Conservation (phyloP, 345 rosid species). For the Citrus sp. region DNA sequence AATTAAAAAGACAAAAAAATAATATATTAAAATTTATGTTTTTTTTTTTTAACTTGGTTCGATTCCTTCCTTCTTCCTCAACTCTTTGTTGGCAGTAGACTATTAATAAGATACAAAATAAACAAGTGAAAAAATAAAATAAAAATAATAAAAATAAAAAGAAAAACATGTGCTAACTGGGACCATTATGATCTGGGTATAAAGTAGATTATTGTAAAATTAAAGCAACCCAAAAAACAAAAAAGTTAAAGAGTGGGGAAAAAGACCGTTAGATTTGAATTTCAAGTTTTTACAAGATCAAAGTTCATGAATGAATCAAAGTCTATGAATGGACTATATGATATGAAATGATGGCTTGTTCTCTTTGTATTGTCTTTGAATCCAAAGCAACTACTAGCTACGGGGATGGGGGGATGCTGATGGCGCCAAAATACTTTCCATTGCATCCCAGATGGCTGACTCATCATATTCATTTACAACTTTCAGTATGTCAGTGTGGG, state of each 20-base stretch:
- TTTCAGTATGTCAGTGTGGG: background rate
- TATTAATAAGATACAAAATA: background rate
- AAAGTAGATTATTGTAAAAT: background rate
- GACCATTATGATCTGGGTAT: background rate
- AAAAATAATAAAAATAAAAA: no score
- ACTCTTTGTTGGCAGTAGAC: background rate
- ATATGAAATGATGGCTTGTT: slow-evolving; percentile 3
- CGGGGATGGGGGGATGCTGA: no score
- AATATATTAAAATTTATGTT: no score
- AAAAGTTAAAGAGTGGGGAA: slow-evolving; percentile 1
- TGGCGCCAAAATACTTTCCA: background rate
- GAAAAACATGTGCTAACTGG: background rate
- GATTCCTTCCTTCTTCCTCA: background rate
- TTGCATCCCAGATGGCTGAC: background rate
- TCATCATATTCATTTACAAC: background rate
- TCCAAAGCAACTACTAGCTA: background rate
- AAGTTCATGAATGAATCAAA: background rate
- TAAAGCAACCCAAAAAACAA: background rate
- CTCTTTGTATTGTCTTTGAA: slow-evolving; percentile 12
- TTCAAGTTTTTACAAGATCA: slow-evolving; percentile 20
- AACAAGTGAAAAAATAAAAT: background rate
- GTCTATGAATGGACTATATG: background rate
- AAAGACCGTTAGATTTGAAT: slow-evolving; percentile 46
- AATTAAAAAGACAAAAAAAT: no score
- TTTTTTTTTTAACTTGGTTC: background rate